These are phyloP conservation scores for Eucalyptus cloeziana DNA, from an alignment of 345 rosid genomes.

Conservation along the genomic window DNA sequence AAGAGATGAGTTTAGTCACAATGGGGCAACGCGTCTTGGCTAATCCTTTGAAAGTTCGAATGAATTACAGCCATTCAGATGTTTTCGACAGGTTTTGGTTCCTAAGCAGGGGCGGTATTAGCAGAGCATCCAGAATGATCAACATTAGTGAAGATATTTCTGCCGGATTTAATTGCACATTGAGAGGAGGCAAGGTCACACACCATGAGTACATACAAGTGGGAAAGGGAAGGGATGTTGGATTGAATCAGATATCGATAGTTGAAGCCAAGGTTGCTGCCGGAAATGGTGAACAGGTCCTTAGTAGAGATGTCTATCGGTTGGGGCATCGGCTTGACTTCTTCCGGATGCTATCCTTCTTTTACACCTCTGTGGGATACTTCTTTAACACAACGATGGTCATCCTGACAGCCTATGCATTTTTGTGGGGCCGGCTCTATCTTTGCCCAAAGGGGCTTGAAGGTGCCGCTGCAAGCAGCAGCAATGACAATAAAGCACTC, in stretches of 20 bases:
- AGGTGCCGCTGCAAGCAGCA: not conserved
- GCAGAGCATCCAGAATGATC: not conserved
- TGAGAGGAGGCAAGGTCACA: not conserved
- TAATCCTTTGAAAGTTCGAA: conserved; percentile 28
- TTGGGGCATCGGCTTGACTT: not conserved
- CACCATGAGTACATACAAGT: not conserved
- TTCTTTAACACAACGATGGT: not conserved
- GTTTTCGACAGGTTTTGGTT: conserved; percentile 33
- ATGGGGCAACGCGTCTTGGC: conserved; percentile 8
- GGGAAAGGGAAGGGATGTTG: not conserved
- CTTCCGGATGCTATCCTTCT: not conserved
- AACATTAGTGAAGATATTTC: not conserved
- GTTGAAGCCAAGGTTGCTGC: not conserved
- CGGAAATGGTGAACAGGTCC: not conserved
- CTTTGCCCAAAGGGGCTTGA: not conserved
- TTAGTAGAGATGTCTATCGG: not conserved
- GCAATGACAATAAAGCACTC: not conserved
- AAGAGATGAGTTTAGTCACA: not conserved
- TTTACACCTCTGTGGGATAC: not conserved
- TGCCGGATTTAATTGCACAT: not conserved
- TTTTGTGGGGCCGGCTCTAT: not conserved
- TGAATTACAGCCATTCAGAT: conserved; percentile 35
- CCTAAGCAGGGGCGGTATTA: conserved; percentile 28
- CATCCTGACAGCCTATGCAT: not conserved
- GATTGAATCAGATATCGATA: not conserved